phyloP scores from a whole-genome alignment of 164 flowering plant genomes.

The Amborella trichopoda region DNA sequence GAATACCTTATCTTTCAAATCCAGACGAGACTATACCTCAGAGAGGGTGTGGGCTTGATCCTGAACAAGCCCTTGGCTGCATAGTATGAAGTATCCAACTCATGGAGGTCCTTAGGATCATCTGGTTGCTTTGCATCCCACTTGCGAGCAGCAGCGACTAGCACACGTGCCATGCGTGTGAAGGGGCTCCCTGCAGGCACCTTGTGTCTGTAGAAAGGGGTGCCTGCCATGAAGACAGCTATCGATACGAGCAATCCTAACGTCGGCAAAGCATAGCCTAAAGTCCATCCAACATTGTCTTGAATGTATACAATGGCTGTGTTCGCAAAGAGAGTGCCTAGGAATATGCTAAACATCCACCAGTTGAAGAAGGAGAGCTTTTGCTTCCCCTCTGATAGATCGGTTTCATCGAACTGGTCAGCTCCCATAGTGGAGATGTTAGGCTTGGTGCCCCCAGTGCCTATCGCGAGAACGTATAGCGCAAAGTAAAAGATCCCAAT shows the following conservation, averaged over 20 bases:
- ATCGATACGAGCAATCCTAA: slow-evolving; percentile 27
- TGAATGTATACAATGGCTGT: slow-evolving; percentile 47
- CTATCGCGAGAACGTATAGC: slow-evolving; percentile 37
- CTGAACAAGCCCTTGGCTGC: slow-evolving; percentile 12
- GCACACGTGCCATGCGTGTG: slow-evolving; percentile 27
- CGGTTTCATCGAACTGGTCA: slow-evolving; percentile 52
- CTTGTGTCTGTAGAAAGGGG: slow-evolving; percentile 39
- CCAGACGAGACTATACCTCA: slow-evolving; percentile 25
- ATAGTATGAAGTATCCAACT: slow-evolving; percentile 31
- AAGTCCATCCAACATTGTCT: slow-evolving; percentile 39
- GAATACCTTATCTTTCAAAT: too few species aligned
- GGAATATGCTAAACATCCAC: slow-evolving; percentile 50
- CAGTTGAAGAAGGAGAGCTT: slow-evolving; percentile 62
- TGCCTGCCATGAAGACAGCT: slow-evolving; percentile 30
- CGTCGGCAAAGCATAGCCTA: slow-evolving; percentile 43
- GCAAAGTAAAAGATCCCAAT: slow-evolving; percentile 37
- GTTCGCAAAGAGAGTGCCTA: slow-evolving; percentile 44
- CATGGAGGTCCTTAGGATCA: slow-evolving; percentile 41
- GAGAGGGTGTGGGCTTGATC: slow-evolving; percentile 31
- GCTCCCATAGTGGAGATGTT: slow-evolving; percentile 66
- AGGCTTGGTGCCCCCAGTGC: slow-evolving; percentile 65
- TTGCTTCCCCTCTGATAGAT: slow-evolving; percentile 37
- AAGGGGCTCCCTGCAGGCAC: slow-evolving; percentile 42
- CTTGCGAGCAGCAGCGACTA: slow-evolving; percentile 39
- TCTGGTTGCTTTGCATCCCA: slow-evolving; percentile 21